These are phyloP conservation scores for Phascolomyces articulosus DNA, from an alignment of 371 early-diverging fungal species.

Conservation along the genomic window DNA sequence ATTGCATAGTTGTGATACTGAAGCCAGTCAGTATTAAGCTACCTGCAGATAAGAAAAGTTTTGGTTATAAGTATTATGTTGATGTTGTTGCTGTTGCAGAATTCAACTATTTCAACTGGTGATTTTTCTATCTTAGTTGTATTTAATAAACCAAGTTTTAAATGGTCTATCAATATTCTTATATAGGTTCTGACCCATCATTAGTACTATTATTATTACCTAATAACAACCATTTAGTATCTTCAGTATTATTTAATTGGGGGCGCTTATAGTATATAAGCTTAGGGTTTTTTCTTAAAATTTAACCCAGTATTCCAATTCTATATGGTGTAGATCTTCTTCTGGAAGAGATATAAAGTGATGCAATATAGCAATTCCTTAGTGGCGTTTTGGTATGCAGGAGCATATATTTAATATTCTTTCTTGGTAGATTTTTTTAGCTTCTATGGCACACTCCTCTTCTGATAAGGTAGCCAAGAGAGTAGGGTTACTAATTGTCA, in stretches of 20 bases:
- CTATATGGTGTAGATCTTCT: neutral
- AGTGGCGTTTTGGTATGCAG: neutral
- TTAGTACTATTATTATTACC: too few relatives aligned
- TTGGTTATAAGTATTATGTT: conserved; percentile 4
- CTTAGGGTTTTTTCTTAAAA: neutral
- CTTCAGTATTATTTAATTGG: neutral
- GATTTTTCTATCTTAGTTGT: neutral
- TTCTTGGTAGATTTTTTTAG: neutral
- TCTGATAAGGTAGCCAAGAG: neutral
- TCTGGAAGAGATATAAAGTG: neutral
- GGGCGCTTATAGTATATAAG: neutral
- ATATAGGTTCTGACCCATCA: neutral
- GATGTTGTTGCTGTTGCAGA: neutral
- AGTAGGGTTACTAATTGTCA: neutral
- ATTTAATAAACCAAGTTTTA: conserved; percentile 9
- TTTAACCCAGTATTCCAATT: neutral
- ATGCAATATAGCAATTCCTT: neutral
- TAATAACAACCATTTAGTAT: neutral
- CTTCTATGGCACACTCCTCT: neutral
- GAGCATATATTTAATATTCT: neutral
- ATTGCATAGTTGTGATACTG: conserved; percentile 9
- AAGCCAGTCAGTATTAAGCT: conserved; percentile 4
- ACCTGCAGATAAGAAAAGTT: neutral
- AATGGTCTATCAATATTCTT: neutral
- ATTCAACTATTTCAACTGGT: conserved; percentile 2